Conservation (phyloP, 148 eudicot genomes). For the Euryodendron excelsum region DNA sequence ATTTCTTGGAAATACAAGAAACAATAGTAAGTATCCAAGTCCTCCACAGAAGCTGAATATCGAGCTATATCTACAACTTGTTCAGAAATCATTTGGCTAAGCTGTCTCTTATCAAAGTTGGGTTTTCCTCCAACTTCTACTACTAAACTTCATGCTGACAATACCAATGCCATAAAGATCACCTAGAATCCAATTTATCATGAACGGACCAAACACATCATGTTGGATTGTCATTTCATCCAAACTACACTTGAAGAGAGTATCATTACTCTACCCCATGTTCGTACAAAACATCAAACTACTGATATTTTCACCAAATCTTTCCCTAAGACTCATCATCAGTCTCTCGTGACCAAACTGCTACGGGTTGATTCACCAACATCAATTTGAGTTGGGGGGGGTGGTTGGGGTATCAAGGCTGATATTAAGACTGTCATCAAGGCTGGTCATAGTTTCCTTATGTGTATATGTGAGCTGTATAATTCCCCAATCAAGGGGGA, state of each 20-base stretch:
- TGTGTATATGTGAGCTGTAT: no score
- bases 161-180: slow-evolving; percentile 10
- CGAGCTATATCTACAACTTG: background rate
- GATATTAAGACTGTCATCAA: no score
- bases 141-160: slow-evolving; percentile 7
- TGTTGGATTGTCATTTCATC: background rate
- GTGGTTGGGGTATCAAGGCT: no score
- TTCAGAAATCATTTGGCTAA: background rate
- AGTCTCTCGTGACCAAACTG: background rate
- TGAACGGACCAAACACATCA: no score
- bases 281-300: background rate
- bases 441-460: no score
- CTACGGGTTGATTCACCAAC: background rate
- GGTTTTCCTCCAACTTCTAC: background rate
- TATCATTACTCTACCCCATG: background rate
- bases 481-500: no score
- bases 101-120: background rate
- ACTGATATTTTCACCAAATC: background rate
- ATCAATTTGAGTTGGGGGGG: slow-evolving; percentile 10
- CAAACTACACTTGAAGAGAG: background rate
- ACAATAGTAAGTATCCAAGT: background rate
- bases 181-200: background rate
- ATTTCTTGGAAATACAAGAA: slow-evolving; percentile 1
- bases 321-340: background rate
- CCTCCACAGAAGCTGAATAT: no score